Base-by-base conservation (phyloP, 306 rosid species). In the Cyclanthera cordifolia region DNA sequence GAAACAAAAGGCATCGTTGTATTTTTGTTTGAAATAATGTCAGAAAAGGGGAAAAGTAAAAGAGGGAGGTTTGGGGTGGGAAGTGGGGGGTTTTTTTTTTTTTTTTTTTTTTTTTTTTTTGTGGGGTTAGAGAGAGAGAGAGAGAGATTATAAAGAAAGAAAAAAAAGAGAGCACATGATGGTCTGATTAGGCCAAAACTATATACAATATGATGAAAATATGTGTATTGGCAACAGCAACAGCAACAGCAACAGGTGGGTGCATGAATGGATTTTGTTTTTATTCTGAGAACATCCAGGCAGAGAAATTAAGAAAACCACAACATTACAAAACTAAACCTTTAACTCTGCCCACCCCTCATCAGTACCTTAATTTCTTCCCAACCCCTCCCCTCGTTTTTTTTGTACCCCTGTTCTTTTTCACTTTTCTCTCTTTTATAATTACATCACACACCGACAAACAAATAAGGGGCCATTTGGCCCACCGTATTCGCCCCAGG, bases 51-150 rank as follows among this genome's bases (percentile, higher is more conserved):
- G 14, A 15, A 2, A 15, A 50, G 54, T 50, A 50, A 50, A 50
- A 50, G 17, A 24, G 20, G 10, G 2, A 50, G n/a, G 21, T 49
- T 11, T 49, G 21, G 46, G 8, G 2, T 41, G 57, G 39, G 25
- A 27, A 19, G 39, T 56, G 41, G 64, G 12, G 1, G 41, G n/a
- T n/a, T n/a, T n/a, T n/a, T n/a, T n/a, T n/a, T n/a, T n/a, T n/a
- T n/a, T n/a, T n/a, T n/a, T n/a, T n/a, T n/a, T n/a, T n/a, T n/a
- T n/a, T n/a, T n/a, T n/a, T 5, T 17, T n/a, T 17, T 6, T 23
- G 64, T 57, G 64, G 64, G 64, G 64, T 15, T 57, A 28, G 64
- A 57, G 64, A 57, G 61, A 56, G 63, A 56, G 41, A 27, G 64
- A 57, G 61, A 56, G 63, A 56, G 41, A 27, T 15, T 27, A 17